These are phyloP conservation scores for Paecilomyces sp. DNA, from an alignment of 2,329 filamentous ascomycete genomes.

Conservation along the genomic window DNA sequence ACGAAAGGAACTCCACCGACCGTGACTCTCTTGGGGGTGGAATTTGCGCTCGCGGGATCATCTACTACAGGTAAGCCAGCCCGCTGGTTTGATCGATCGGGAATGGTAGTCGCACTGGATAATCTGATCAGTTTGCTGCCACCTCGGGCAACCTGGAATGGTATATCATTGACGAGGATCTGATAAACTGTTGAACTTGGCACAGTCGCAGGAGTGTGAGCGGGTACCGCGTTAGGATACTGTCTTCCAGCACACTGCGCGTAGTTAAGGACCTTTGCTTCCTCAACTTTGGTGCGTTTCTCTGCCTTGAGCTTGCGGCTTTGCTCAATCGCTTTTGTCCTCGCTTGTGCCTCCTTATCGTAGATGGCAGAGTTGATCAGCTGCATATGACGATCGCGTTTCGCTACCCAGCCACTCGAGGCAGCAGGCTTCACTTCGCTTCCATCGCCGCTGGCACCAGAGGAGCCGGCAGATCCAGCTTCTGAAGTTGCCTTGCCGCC, in stretches of 20 bases:
- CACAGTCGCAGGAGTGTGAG: constrained; percentile 17
- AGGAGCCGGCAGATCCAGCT: constrained; percentile 15
- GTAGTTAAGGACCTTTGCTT: constrained; percentile 33
- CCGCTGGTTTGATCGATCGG: constrained; percentile 10
- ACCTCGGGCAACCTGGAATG: constrained; percentile 65
- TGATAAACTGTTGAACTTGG: constrained; percentile 47
- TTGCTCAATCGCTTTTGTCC: constrained; percentile 65
- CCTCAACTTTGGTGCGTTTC: constrained; percentile 54
- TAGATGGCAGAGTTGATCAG: constrained; percentile 75
- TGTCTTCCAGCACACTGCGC: constrained; percentile 24
- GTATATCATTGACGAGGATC: constrained; percentile 63
- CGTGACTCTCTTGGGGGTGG: constrained; percentile 65
- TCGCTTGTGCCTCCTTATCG: constrained; percentile 63
- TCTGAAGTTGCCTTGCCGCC: constrained; percentile 16
- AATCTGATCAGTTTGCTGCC: constrained; percentile 76
- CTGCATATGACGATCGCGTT: constrained; percentile 70
- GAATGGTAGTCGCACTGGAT: constrained; percentile 51
- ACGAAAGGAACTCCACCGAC: constrained; percentile 76
- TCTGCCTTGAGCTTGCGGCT: constrained; percentile 42
- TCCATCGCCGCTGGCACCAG: constrained; percentile 20
- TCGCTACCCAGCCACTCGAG: constrained; percentile 58
- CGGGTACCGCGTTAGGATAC: constrained; percentile 10
- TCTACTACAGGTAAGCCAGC: constrained; percentile 43
- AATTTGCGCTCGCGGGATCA: constrained; percentile 54
- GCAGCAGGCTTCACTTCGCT: constrained; percentile 19